Base-by-base conservation (phyloP, 495 filamentous ascomycete genomes). In the Hyaloscypha bicolor region DNA sequence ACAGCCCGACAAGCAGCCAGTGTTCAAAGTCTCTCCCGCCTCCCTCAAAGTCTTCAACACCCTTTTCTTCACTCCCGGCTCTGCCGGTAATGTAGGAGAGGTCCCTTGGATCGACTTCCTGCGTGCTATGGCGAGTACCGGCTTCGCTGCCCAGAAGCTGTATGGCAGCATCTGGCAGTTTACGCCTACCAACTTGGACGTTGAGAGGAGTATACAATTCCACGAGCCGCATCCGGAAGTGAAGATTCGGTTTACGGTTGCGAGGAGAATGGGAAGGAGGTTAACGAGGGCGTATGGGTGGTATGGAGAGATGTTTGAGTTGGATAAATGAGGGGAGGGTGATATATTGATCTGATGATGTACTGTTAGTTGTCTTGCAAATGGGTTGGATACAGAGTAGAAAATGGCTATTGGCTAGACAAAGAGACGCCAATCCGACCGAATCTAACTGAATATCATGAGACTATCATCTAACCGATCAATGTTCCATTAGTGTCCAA, bases 81-180 rank as follows among this genome's bases (percentile, higher is more conserved):
- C 57, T 0, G 66, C 65, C 2, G 67, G 72, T 0, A 63, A 69
- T 3, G 75, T 78, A 0, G 81, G 80, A 9, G 83, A 86, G 60
- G 42, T 86, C 4, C 51, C 80, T 0, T 87, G 83, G 83, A 71
- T 48, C 45, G 83, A 85, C 64, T 83, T 86, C 64, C 68, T 87
- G 37, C 76, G 80, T 59, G 83, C 84, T 0, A 81, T 87, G 82
- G 55, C 55, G 2, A 75, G 75, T 2, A 77, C 75, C 0, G 83
- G 83, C 12, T 83, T 86, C 56, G 25, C 62, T 1, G 70, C 76
- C 0, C 63, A 81, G 74, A 85, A 86, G 67, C 76, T 86, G 1
- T 81, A 85, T 63, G 84, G 85, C 2, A 82, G 78, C 6, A 79
- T 82, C 6, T 86, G 84, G 84, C 77, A 82, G 29, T 86, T 86